Conservation (phyloP, 2,329 filamentous ascomycete genomes). For the Aspergillus jensenii region DNA sequence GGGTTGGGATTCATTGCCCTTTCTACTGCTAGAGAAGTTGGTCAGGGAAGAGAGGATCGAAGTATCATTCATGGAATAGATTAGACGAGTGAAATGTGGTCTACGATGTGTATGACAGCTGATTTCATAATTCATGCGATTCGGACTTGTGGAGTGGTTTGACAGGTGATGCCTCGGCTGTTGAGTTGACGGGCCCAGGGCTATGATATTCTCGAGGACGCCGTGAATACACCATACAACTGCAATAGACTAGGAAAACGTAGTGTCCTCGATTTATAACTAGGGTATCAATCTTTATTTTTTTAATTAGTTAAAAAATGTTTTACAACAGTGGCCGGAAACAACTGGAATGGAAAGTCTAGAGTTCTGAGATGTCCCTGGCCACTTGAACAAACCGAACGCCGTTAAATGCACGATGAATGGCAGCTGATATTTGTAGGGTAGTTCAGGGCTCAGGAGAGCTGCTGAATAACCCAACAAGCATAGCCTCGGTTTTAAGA, state of each 20-base stretch:
- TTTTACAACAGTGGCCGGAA: not conserved
- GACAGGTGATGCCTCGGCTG: not conserved
- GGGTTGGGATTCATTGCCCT: not conserved
- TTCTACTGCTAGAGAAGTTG: not conserved
- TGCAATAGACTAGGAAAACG: not conserved
- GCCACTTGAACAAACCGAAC: not conserved
- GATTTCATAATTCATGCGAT: not conserved
- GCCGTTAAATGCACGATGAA: constrained; percentile 3
- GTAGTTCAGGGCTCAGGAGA: not conserved
- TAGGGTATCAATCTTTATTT: constrained; percentile 16
- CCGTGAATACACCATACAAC: not conserved
- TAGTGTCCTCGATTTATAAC: not conserved
- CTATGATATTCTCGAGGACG: too few species aligned
- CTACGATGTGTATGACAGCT: not conserved
- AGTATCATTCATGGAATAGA: not conserved
- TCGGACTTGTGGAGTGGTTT: not conserved
- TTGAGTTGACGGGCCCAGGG: not conserved
- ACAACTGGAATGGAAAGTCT: not conserved
- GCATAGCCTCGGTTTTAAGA: not conserved
- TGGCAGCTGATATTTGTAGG: not conserved
- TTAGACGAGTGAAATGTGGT: not conserved
- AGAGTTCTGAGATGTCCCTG: not conserved
- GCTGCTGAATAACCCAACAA: too few species aligned
- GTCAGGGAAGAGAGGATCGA: not conserved
- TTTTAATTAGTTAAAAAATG: not conserved